Conservation (phyloP, 1,139 yeast species). For the Sugiyamaella castrensis region DNA sequence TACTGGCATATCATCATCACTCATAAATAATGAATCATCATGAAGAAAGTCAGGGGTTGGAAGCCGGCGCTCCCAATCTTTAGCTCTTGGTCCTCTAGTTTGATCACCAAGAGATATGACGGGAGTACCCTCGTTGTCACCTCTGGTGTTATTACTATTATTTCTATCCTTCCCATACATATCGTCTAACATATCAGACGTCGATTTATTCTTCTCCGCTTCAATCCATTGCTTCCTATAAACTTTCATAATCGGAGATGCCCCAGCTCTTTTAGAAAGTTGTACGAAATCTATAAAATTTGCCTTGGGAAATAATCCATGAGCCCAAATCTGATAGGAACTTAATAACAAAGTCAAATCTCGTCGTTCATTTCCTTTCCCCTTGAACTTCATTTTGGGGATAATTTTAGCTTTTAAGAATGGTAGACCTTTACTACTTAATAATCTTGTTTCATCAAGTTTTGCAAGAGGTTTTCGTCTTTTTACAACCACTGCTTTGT, state of each 20-base stretch:
- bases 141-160: not conserved
- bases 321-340: conserved; percentile 84
- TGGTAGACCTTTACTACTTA: conserved; percentile 37
- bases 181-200: conserved; percentile 4
- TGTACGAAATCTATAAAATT: conserved; percentile 59
- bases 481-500: conserved; percentile 35
- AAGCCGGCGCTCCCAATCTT: not conserved
- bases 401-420: conserved; percentile 28
- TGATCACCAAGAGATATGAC: not conserved
- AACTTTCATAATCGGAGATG: conserved; percentile 28
- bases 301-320: conserved; percentile 73
- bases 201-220: conserved; percentile 28
- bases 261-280: conserved; percentile 36
- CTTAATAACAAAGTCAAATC: conserved; percentile 52
- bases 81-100: not conserved
- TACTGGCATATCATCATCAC: conserved; percentile 7
- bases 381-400: conserved; percentile 35
- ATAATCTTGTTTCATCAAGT: conserved; percentile 37
- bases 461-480: conserved; percentile 32
- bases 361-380: conserved; percentile 42
- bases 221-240: conserved; percentile 33
- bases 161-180: not conserved
- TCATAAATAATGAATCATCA: conserved; percentile 3
- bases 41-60: not conserved
- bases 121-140: not conserved